Evolutionary conservation across 179 eudicot species (phyloP), one percentile per base, ranked within the genome.

Genomic region (Patellifolia procumbens): DNA sequence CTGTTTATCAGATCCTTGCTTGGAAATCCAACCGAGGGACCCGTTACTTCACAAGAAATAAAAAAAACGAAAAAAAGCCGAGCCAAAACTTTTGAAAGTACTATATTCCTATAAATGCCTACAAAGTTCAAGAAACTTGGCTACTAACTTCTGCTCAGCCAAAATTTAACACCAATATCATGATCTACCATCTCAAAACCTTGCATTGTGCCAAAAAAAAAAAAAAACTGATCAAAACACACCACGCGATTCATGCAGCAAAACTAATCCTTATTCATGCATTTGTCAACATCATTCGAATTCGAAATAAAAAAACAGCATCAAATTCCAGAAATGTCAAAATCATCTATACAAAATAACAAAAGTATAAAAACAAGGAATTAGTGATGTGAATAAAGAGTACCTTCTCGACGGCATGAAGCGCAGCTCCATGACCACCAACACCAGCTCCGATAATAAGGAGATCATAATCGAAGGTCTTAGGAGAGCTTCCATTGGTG

Each of bases 361-460:
- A 39, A 1, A 39, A 39, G 28, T 0, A 15, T 24, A 10, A 82
- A 28, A 20, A 35, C 1, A 66, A 24, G 12, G 1, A 6, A 31
- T 7, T 5, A 39, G 8, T 6, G 8, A 3, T 6, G 43, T 39
- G 4, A 9, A 39, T 37, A 34, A 75, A 7, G n/a, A n/a, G 26
- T 65, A 92, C 98, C 94, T 92, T 94, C 85, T 92, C 98, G 31
- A 94, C 98, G 9, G 98, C 97, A 59, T 94, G 98, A 69, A 94
- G 94, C 67, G 98, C 97, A 24, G 98, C 98, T 12, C 98, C 98
- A 43, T 94, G 98, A 17, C 98, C 98, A 19, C 98, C 98, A 37
- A 94, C 97, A 1, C 98, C 98, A 70, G 98, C 98, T 35, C 97
- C 98, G 64, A 93, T 91, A 53, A 95, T 91, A 7, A 93, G 89